phyloP scores from a whole-genome alignment of 805 yeast genomes.

The Lipomyces yamanashiensis region DNA sequence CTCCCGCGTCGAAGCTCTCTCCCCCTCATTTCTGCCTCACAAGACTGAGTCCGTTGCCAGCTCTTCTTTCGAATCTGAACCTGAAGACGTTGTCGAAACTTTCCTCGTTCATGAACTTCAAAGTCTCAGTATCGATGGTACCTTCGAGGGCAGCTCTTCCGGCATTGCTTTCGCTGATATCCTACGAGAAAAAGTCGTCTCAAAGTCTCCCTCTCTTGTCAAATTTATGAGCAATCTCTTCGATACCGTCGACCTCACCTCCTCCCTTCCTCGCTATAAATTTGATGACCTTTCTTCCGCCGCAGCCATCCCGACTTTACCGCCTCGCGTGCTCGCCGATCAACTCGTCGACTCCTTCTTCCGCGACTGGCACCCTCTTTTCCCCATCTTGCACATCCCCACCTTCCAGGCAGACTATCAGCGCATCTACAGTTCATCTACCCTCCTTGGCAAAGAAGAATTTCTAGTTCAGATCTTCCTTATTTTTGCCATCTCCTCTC shows the following conservation, averaged over 20 bases:
- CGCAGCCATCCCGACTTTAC: slow-evolving; percentile 43
- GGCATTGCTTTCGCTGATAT: slow-evolving; percentile 44
- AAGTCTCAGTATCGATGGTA: slow-evolving; percentile 41
- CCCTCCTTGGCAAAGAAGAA: slow-evolving; percentile 32
- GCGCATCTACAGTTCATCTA: slow-evolving; percentile 36
- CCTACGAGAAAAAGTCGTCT: slow-evolving; percentile 41
- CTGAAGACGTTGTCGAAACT: slow-evolving; percentile 36
- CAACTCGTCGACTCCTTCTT: slow-evolving; percentile 69
- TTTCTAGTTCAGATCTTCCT: slow-evolving; percentile 41
- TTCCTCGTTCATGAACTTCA: slow-evolving; percentile 41
- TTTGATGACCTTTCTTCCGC: slow-evolving; percentile 26
- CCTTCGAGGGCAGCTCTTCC: slow-evolving; percentile 45
- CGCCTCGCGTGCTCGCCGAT: slow-evolving; percentile 66
- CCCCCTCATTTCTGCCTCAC: slow-evolving; percentile 24
- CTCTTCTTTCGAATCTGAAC: slow-evolving; percentile 11
- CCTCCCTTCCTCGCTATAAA: slow-evolving; percentile 28
- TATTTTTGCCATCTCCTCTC: slow-evolving; percentile 41
- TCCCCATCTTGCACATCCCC: slow-evolving; percentile 72
- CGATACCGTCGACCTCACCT: slow-evolving; percentile 29
- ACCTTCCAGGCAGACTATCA: slow-evolving; percentile 68
- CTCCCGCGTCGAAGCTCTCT: slow-evolving; percentile 42
- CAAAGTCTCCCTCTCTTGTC: slow-evolving; percentile 38
- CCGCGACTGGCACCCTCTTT: slow-evolving; percentile 73
- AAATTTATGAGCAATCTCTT: slow-evolving; percentile 22
- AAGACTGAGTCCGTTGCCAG: slow-evolving; percentile 7